Percentiles rank a stretch among this genome's conserved stretches.
Conservation (phyloP, 169 alveolate species). For the Cryptosporidium muris region DNA sequence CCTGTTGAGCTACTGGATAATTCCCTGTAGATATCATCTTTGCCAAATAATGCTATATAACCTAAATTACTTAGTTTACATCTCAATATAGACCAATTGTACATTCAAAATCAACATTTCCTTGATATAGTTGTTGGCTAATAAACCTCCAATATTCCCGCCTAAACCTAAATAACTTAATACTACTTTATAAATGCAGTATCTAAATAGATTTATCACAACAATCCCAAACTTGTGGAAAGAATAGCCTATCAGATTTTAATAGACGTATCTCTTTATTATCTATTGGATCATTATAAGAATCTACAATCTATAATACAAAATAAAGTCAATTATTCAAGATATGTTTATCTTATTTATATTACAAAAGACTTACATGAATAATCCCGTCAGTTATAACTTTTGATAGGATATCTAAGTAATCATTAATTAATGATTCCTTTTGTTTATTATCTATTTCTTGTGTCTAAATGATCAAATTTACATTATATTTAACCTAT, state of each 20-base stretch:
- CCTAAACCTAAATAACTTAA: too few species aligned
- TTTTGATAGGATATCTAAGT: slow-evolving; percentile 14
- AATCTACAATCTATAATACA: slow-evolving; percentile 30
- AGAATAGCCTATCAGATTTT: slow-evolving; percentile 25
- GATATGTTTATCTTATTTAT: neutral
- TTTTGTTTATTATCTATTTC: neutral
- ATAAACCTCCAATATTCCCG: too few species aligned
- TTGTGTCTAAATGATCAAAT: neutral
- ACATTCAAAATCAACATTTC: too few species aligned
- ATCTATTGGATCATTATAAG: slow-evolving; percentile 65
- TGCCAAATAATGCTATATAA: slow-evolving; percentile 20
- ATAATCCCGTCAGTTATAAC: slow-evolving; percentile 57
- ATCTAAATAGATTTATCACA: neutral
- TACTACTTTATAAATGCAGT: too few species aligned
- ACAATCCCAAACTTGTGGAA: slow-evolving; percentile 58
- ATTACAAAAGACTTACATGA: slow-evolving; percentile 16
- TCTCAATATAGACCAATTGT: too few species aligned
- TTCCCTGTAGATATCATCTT: slow-evolving; percentile 22
- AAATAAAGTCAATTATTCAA: neutral
- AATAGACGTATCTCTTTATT: slow-evolving; percentile 15
- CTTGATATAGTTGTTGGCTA: too few species aligned
- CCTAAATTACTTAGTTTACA: neutral
- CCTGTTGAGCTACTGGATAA: slow-evolving; percentile 80
- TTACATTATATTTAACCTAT: neutral
- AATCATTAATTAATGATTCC: slow-evolving; percentile 15